These are phyloP conservation scores for Silene latifolia DNA, from an alignment of 148 eudicot species.

Conservation along the genomic window DNA sequence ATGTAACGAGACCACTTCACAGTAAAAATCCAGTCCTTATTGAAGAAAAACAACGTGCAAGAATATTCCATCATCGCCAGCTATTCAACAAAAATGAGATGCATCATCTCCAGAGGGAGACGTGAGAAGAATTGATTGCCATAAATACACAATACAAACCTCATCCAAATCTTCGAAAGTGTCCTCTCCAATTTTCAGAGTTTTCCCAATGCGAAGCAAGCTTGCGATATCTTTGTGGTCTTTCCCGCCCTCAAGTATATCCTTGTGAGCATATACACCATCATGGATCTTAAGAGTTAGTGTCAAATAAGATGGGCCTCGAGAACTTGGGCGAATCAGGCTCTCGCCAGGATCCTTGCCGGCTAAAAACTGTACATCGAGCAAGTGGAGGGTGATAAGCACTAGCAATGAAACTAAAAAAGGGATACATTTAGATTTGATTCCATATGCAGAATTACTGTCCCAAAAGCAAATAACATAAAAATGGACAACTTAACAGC, in stretches of 20 bases:
- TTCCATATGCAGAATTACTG: neutral
- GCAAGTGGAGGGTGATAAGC: slow-evolving; percentile 13
- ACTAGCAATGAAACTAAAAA: neutral
- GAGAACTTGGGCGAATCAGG: slow-evolving; percentile 89
- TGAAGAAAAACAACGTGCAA: neutral
- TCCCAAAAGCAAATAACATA: neutral
- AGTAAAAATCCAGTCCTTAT: neutral
- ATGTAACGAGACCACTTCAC: neutral
- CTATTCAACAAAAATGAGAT: neutral
- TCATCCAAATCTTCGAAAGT: slow-evolving; percentile 96
- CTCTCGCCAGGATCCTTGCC: slow-evolving; percentile 95
- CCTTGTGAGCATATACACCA: slow-evolving; percentile 90
- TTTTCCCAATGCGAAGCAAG: slow-evolving; percentile 87
- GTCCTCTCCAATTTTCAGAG: slow-evolving; percentile 80
- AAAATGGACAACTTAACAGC: neutral
- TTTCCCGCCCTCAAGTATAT: slow-evolving; percentile 86
- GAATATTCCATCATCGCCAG: neutral
- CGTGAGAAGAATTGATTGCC: neutral
- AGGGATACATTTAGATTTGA: neutral
- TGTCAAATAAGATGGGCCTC: slow-evolving; percentile 77
- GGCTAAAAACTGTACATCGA: slow-evolving; percentile 50
- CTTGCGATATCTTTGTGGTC: slow-evolving; percentile 90
- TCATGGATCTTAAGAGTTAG: slow-evolving; percentile 82
- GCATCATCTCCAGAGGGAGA: neutral
- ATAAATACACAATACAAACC: slow-evolving; percentile 34